Percentiles rank a stretch among this genome's conserved stretches.
Conservation (phyloP, 140 eudicot species). For the Anethum foeniculum region DNA sequence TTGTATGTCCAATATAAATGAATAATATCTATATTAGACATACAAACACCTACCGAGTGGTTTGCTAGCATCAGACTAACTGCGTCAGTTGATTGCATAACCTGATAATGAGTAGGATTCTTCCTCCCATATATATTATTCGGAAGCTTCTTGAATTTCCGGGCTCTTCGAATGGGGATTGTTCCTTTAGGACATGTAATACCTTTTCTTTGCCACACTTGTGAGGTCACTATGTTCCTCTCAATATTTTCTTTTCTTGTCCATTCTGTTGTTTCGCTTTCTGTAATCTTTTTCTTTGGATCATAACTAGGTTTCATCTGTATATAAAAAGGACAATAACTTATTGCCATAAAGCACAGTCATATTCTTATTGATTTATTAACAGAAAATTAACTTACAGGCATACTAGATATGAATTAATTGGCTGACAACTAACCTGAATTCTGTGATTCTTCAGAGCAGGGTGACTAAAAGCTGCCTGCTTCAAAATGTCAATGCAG, state of each 20-base stretch:
- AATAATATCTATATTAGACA: background rate
- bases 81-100: slow-evolving; percentile 12
- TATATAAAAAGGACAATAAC: background rate
- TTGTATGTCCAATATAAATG: background rate
- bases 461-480: slow-evolving; percentile 63
- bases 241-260: slow-evolving; percentile 17
- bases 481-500: slow-evolving; percentile 59
- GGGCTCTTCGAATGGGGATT: slow-evolving; percentile 46
- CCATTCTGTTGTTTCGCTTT: slow-evolving; percentile 5
- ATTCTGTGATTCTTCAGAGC: slow-evolving; percentile 51
- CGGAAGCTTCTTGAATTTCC: background rate
- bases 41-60: slow-evolving; percentile 37
- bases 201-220: slow-evolving; percentile 58
- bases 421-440: slow-evolving; percentile 29
- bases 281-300: slow-evolving; percentile 10
- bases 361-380: background rate
- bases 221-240: slow-evolving; percentile 30
- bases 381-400: background rate
- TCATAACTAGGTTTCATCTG: slow-evolving; percentile 46
- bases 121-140: slow-evolving; percentile 24
- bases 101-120: slow-evolving; percentile 21
- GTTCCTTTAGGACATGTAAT: slow-evolving; percentile 61
- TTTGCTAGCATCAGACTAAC: slow-evolving; percentile 20
- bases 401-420: background rate
- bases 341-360: background rate